Evolutionary conservation across 352 stramenopile species (phyloP), one percentile per base, ranked within the genome.

Genomic region (Phytophthora megakarya): DNA sequence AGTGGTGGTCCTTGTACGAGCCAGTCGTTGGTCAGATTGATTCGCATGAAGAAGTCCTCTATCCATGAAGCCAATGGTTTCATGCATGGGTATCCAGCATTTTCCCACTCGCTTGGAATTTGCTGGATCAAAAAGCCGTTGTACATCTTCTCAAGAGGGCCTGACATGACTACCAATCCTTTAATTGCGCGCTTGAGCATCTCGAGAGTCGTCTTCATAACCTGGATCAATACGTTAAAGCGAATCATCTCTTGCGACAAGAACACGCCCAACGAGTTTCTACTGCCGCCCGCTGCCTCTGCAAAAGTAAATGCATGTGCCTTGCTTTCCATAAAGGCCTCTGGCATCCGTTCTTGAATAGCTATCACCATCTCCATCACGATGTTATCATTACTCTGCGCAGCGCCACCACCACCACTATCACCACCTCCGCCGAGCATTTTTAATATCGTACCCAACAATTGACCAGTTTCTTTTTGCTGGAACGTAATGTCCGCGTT

Each of bases 401-500:
- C 81, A 43, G 73, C 63, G 13, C 63, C 65, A 1, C 72, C 73
- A 15, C 79, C 75, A 5, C 76, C 72, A 23, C 77, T 75, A 19
- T 78, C 75, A 21, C 72, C 70, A 16, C 76, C 78, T n/a, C 84
- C 82, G n/a, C 80, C 67, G 8, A 93, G 56, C 86, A 95, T 93
- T 11, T 76, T 74, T 19, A 94, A 49, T 23, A 92, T 89, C 16
- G 85, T 94, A 0, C 74, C 72, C 3, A 94, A 65, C 16, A 94
- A 45, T 18, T 87, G 75, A 11, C 88, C 78, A 3, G 92, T 97
- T 61, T 97, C 86, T 51, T 98, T 97, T 70, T 98, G 89, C 66
- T 98, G 92, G 59, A 98, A 97, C 11, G 90, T 97, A 51, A 98
- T 98, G 65, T 97, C 93, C 4, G 93, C 93, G 53, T 98, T 98